Conservation (phyloP, 257 asterid genomes). For the Solanum chaucha region DNA sequence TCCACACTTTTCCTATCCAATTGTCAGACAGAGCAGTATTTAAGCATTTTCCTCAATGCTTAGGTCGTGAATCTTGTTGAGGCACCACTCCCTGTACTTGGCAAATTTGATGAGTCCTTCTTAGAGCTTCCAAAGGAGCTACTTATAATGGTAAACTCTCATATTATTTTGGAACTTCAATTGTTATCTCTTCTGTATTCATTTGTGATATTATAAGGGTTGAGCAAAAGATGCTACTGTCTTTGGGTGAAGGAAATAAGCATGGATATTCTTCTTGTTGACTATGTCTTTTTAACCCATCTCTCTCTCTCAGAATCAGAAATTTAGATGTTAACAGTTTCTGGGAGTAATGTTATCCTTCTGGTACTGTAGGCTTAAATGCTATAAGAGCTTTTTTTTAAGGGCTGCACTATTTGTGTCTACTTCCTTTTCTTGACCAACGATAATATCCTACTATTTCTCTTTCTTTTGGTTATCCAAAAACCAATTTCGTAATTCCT, state of each 20-base stretch:
- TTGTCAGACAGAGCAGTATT: conserved; percentile 2
- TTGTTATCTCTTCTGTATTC: not conserved
- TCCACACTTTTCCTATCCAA: not conserved
- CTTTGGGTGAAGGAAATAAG: not conserved
- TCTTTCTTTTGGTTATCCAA: not conserved
- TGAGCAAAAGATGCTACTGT: not conserved
- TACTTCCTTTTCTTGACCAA: not conserved
- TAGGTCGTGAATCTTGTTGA: conserved; percentile 96
- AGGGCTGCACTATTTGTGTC: not conserved
- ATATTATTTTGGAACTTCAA: not conserved
- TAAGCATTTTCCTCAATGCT: conserved; percentile 10
- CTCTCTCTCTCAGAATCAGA: not conserved
- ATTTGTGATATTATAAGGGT: not conserved
- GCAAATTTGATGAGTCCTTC: conserved; percentile 66
- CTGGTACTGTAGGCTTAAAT: not conserved
- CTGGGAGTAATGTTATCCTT: not conserved
- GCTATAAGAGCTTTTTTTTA: not conserved
- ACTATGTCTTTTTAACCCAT: not conserved
- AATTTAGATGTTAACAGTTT: not conserved
- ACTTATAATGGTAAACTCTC: conserved; percentile 54
- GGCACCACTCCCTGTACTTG: conserved; percentile 84
- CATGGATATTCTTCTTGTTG: not conserved
- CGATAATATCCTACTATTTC: not conserved
- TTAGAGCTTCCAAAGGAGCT: conserved; percentile 90
- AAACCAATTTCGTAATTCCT: not conserved